Base-by-base conservation (phyloP, 2,329 filamentous ascomycete genomes). In the Colletotrichum limetticola region DNA sequence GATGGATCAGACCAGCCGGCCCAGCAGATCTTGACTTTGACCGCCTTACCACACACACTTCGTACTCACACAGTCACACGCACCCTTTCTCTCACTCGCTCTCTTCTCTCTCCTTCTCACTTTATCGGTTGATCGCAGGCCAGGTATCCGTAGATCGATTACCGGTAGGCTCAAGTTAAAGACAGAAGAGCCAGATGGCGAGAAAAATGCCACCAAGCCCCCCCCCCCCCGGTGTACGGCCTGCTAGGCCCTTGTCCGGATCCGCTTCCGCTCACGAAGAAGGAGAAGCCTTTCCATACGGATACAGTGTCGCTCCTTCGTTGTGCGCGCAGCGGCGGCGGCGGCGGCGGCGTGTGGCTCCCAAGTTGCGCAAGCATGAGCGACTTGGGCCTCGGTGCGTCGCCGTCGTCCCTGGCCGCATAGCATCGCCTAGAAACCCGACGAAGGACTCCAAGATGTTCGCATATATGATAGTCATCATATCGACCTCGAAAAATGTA, bases 321-420 rank as follows among this genome's bases (percentile, higher is more conserved):
- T 37, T 49, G 12, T 64, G 46, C 52, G 61, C 61, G 46, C 61
- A 12, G 61, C 46, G 22, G 22, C 49, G 61, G 46, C 46, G 56
- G 62, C 46, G 30, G 55, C 59, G 67, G 42, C 35, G 46, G 60
- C 46, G 63, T 35, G 56, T 30, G 24, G 42, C 42, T 24, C 59
- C 53, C 37, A 68, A 57, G 66, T 63, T 64, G 69, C 70, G 70
- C 70, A 72, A 69, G 65, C 70, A 69, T 63, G 55, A 55, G 35
- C 32, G 70, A 72, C 70, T 72, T 72, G 42, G 42, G 66, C 22
- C n/a, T 30, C 42, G 22, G 26, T 16, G 30, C 70, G 24, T 49
- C 59, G 42, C 58, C 53, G 32, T 32, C 53, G 37, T 32, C 37
- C 53, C 22, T n/a, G 9, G n/a, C 63, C 46, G 58, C 32, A 24